Evolutionary conservation across 1,139 yeast genomes (phyloP).

Genomic region (Candida dubliniensis): DNA sequence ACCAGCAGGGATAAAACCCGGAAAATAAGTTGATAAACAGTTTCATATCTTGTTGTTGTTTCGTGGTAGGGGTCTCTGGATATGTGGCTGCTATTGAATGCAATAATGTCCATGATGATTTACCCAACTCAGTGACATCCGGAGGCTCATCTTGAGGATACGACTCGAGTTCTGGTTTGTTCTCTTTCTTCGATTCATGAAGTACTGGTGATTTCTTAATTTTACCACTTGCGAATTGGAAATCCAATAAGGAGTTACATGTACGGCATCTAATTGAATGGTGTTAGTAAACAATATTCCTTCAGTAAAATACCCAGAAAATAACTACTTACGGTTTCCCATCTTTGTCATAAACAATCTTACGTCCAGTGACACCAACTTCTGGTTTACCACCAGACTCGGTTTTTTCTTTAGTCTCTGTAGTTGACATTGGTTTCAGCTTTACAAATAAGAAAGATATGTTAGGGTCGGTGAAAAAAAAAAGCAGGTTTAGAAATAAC

Average conservation of each 20-base stretch:
- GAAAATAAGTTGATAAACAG: constrained; percentile 72
- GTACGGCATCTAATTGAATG: constrained; percentile 62
- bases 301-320: constrained; percentile 5
- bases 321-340: constrained; percentile 75
- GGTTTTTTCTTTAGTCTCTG: constrained; percentile 2
- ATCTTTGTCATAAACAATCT: constrained; percentile 76
- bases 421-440: constrained; percentile 1
- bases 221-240: constrained; percentile 57
- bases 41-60: constrained; percentile 69
- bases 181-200: constrained; percentile 12
- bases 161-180: constrained; percentile 4
- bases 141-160: constrained; percentile 71
- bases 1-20: constrained; percentile 89
- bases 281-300: constrained; percentile 18
- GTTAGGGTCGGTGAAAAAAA: not conserved
- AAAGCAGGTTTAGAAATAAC: not conserved
- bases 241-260: constrained; percentile 77
- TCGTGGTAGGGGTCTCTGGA: constrained; percentile 64
- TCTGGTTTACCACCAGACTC: constrained; percentile 28
- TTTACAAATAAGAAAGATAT: not conserved
- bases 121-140: constrained; percentile 78
- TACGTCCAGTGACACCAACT: constrained; percentile 62
- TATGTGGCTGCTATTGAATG: constrained; percentile 91
- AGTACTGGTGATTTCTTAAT: constrained; percentile 11
- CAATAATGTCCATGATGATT: constrained; percentile 88